Evolutionary conservation across 2,329 filamentous ascomycete genomes (phyloP).

Genomic region (Trichoderma atroviride): DNA sequence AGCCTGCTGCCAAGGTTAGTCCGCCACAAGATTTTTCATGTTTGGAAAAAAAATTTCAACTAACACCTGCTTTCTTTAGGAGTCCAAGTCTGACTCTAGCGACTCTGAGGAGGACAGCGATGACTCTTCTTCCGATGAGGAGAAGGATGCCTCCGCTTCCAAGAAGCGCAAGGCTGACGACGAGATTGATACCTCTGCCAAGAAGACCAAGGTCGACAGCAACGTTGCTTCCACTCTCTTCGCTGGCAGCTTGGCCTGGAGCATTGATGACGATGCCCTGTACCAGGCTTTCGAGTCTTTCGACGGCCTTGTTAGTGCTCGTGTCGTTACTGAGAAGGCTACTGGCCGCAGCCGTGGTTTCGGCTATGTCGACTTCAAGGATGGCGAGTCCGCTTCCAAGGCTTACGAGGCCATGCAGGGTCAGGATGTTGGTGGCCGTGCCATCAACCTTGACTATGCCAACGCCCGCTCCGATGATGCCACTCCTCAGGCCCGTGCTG

Average conservation of each 20-base stretch:
- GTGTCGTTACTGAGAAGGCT: slow-evolving; percentile 82
- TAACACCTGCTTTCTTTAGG: slow-evolving; percentile 27
- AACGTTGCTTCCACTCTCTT: slow-evolving; percentile 68
- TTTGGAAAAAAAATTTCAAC: neutral
- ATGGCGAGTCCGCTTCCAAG: slow-evolving; percentile 66
- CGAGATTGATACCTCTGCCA: slow-evolving; percentile 54
- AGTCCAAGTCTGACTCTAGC: slow-evolving; percentile 38
- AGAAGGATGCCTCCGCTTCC: slow-evolving; percentile 45
- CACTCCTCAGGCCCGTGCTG: slow-evolving; percentile 58
- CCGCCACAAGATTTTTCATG: neutral
- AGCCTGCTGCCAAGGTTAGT: slow-evolving; percentile 35
- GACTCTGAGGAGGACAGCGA: slow-evolving; percentile 41
- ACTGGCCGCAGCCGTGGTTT: slow-evolving; percentile 86
- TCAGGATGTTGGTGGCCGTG: slow-evolving; percentile 71
- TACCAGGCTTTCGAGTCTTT: slow-evolving; percentile 79
- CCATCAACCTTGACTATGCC: slow-evolving; percentile 78
- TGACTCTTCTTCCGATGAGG: slow-evolving; percentile 35
- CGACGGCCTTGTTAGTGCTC: slow-evolving; percentile 70
- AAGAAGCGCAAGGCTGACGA: slow-evolving; percentile 56
- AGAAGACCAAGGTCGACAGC: slow-evolving; percentile 69
- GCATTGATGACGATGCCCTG: slow-evolving; percentile 81
- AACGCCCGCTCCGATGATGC: slow-evolving; percentile 63
- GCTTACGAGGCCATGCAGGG: slow-evolving; percentile 77
- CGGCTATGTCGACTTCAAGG: slow-evolving; percentile 87
- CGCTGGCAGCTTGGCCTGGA: slow-evolving; percentile 89